These are phyloP conservation scores for Oropetium thomaeum DNA, from an alignment of 176 grass and related monocot genomes.

Conservation along the genomic window DNA sequence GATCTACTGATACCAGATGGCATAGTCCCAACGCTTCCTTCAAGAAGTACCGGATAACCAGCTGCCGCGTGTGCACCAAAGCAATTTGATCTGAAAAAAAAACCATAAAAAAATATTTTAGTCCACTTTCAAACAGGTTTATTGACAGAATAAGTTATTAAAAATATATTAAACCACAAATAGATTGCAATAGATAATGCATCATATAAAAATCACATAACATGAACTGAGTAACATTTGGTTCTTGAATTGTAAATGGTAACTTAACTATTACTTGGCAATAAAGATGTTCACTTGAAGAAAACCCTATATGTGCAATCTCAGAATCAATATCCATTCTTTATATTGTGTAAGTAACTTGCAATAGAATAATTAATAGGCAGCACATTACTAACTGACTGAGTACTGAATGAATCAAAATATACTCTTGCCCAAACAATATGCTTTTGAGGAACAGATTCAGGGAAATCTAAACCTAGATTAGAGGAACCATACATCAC, in stretches of 20 bases:
- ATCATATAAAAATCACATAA: slow-evolving; percentile 6
- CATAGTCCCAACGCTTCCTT: neutral
- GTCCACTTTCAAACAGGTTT: neutral
- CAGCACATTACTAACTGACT: no score
- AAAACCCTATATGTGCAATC: neutral
- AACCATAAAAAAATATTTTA: neutral
- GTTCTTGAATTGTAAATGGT: neutral
- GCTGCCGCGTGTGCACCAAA: neutral
- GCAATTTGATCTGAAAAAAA: slow-evolving; percentile 26
- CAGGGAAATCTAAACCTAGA: slow-evolving; percentile 18
- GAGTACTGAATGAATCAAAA: neutral
- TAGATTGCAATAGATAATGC: neutral
- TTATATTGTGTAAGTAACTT: neutral
- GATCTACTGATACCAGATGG: slow-evolving; percentile 3
- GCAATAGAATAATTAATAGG: neutral
- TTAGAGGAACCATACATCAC: neutral
- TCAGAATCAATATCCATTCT: neutral
- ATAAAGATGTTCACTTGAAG: neutral
- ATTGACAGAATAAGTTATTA: neutral
- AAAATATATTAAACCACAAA: slow-evolving; percentile 6
- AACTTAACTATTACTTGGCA: neutral
- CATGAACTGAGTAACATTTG: neutral
- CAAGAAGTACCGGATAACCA: neutral
- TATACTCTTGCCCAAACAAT: neutral
- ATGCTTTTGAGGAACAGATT: neutral